Base-by-base conservation (phyloP, 805 yeast species). In the Lachancea sp. region DNA sequence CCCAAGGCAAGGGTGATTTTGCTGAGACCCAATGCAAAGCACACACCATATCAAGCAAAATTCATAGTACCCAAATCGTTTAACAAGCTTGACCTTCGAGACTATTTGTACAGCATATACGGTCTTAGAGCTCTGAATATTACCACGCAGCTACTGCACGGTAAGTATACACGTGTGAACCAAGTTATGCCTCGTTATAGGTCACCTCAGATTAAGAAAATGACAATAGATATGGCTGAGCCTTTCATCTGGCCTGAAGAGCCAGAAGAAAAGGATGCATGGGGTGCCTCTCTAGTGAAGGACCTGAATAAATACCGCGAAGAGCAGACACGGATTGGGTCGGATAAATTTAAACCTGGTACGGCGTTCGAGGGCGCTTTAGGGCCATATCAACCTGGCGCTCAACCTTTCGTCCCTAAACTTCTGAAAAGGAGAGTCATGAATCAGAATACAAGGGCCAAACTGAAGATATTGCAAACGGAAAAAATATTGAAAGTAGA, bases 11-110 rank as follows among this genome's bases (percentile, higher is more conserved):
- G 90, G 46, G 70, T 90, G 28, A 77, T 84, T 37, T 69, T 90
- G 23, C 66, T 92, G 47, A 75, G 95, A 58, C 96, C 97, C 31
- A 84, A 84, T 55, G 96, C 97, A n/a, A 85, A 85, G 57, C 95
- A 86, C 64, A 84, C 96, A 0, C 99, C 99, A 35, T 89, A 84
- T 66, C 97, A 88, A 64, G 97, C 97, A 36, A 88, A 87, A 61
- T 92, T 92, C 64, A 77, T 85, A 48, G 98, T 94, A 15, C 98
- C 99, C 12, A 78, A 83, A 56, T 77, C 85, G 41, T 89, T 92
- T 72, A 92, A 92, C 70, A 90, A 89, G 62, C 71, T 92, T 67
- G 97, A 90, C 62, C 71, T 92, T 46, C 77, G 98, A 62, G 99
- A 92, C 66, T 92, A 92, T 58, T 70, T 92, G 47, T 92, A 80